phyloP scores from a whole-genome alignment of 768 basidiomycete species.

The Trametes punicea region DNA sequence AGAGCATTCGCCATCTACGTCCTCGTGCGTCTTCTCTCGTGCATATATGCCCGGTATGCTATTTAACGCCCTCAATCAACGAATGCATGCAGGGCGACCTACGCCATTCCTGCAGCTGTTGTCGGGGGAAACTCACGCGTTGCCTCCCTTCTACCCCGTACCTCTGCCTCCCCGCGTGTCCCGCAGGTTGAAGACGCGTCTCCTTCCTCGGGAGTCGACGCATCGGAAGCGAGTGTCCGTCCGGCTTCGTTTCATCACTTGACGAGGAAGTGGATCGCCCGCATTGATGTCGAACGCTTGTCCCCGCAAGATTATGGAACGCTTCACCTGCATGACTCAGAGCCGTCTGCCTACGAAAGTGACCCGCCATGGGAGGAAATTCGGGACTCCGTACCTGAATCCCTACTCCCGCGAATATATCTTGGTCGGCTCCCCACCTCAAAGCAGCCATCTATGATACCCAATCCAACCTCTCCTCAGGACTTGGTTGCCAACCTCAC shows the following conservation, averaged over 20 bases:
- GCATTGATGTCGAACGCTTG: slow-evolving; percentile 6
- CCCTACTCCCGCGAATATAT: neutral
- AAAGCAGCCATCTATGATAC: slow-evolving; percentile 1
- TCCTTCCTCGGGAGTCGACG: neutral
- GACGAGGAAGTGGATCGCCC: neutral
- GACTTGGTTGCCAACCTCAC: slow-evolving; percentile 37
- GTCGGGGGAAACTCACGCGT: neutral
- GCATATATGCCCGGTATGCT: neutral
- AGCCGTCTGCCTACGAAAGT: slow-evolving; percentile 14
- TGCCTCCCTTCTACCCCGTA: neutral
- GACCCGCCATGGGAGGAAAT: slow-evolving; percentile 29
- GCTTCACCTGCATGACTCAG: neutral
- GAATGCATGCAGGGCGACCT: neutral
- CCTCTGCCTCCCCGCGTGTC: neutral
- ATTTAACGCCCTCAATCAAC: neutral
- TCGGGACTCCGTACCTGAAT: slow-evolving; percentile 10
- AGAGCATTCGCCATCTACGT: slow-evolving; percentile 3
- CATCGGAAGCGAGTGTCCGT: neutral
- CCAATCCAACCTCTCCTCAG: slow-evolving; percentile 9
- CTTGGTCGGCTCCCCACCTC: neutral
- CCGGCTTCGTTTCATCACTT: neutral
- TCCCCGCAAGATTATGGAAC: neutral
- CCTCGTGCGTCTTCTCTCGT: slow-evolving; percentile 6
- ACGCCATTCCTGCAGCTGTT: neutral
- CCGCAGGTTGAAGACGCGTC: neutral